Evolutionary conservation across 2,329 filamentous ascomycete species (phyloP), one percentile per base, ranked within the genome.

Genomic region (Escovopsis weberi): DNA sequence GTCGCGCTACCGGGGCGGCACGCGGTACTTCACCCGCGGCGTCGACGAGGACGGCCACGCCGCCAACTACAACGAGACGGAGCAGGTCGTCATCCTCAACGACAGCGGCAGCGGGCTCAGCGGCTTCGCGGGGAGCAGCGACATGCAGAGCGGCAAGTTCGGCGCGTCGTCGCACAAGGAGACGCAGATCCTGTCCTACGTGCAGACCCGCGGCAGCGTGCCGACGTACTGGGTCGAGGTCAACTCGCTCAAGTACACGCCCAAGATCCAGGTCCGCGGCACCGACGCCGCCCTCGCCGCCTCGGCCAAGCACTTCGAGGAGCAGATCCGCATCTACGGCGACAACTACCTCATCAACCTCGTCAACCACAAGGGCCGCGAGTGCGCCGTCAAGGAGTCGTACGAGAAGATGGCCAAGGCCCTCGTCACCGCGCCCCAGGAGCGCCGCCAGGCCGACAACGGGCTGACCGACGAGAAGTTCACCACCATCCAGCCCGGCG

Each of bases 61-160:
- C n/a, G 86, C 91, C 50, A 98, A 98, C 61, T 98, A 89, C 72
- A 98, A 98, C 58, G 91, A 98, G 69, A 96, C 91, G 0, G 91
- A 98, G 59, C 91, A 98, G 59, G 71, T 91, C 32, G 72, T 94
- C 47, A 78, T 98, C 33, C 64, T 96, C 51, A 96, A 96, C 54
- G 91, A 96, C 61, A 74, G 67, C 43, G 28, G 28, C 4, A 78
- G 78, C 44, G 82, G 82, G 1, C 65, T 91, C 37, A 80, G 84
- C 35, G 88, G 87, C 6, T 94, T 85, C 60, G 82, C 82, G 40
- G 83, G 85, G 42, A 82, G 81, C 52, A 71, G 75, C 45, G 78
- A 82, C 18, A 82, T 84, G 67, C 76, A 84, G 54, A 87, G 84
- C 57, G 81, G 80, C 47, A 82, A 81, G 57, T 66, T 75, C 35